phyloP scores from a whole-genome alignment of 495 filamentous ascomycete species.

The Aspergillus leporis region DNA sequence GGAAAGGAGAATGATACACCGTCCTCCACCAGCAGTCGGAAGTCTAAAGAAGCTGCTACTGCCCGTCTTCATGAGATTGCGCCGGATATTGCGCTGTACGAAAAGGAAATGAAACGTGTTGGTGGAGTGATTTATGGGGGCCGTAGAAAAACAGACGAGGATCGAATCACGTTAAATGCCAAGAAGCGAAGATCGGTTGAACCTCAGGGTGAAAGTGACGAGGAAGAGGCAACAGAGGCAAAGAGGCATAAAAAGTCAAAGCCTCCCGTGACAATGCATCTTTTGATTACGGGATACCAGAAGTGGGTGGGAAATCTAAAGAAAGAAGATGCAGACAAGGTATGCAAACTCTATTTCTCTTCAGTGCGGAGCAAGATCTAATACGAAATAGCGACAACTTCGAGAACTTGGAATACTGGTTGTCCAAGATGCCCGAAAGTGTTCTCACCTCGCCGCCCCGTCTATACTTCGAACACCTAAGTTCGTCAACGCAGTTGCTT shows the following conservation, averaged over 20 bases:
- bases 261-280: constrained; percentile 63
- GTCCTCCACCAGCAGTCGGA: constrained; percentile 72
- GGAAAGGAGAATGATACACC: constrained; percentile 90
- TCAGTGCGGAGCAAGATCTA: constrained; percentile 17
- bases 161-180: constrained; percentile 33
- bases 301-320: constrained; percentile 68
- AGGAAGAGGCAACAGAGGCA: constrained; percentile 49
- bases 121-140: constrained; percentile 82
- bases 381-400: constrained; percentile 66
- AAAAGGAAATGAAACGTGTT: constrained; percentile 89
- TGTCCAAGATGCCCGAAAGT: constrained; percentile 68
- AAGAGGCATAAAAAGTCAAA: constrained; percentile 65
- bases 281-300: constrained; percentile 78
- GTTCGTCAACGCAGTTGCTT: constrained; percentile 83
- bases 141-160: constrained; percentile 52
- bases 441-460: constrained; percentile 86
- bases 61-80: constrained; percentile 74
- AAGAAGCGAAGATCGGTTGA: constrained; percentile 46
- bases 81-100: constrained; percentile 81
- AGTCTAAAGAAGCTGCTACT: constrained; percentile 80
- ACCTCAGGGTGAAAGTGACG: constrained; percentile 52
- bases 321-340: constrained; percentile 77
- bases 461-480: constrained; percentile 85
- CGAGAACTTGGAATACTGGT: constrained; percentile 82
- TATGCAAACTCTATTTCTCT: constrained; percentile 42